Evolutionary conservation across 108 stramenopile genomes (phyloP), one percentile per base, ranked within the genome.

Genomic region (Seminavis robusta): DNA sequence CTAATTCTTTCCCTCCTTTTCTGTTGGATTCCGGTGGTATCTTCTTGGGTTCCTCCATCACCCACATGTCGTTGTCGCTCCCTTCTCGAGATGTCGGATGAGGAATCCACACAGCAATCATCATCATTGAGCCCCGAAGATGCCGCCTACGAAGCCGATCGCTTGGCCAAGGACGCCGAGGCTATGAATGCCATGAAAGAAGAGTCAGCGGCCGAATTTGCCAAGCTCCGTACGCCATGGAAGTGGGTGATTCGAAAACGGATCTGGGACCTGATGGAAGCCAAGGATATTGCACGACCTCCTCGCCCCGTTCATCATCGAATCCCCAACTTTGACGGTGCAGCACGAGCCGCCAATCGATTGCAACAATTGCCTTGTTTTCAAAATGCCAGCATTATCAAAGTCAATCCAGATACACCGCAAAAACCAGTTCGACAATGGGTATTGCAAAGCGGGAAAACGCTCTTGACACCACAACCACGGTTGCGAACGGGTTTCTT

Each of bases 261-360:
- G 0, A 73, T 85, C 8, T 85, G 84, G 84, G 84, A 85, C 53
- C 63, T 56, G 52, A 65, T 85, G 71, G 84, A 85, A 43, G 71
- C 56, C 0, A 65, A 77, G 7, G 63, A 85, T 38, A 63, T 81
- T 40, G 84, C 84, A 1, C 51, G 58, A 48, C 77, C 51, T 48
- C 84, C 84, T 23, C 63, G 83, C 20, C 83, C 83, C 13, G 84
- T 85, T 7, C 84, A 85, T 34, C 84, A 85, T 40, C 77, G 84
- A 25, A 85, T 85, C 30, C 84, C 84, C 19, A 81, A 81, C 56
- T 85, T 85, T 42, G 62, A 61, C 2, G 80, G 77, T 0, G 84
- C 84, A 4, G 80, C 81, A 13, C 9, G 32, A 20, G 84, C 84
- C 8, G 84, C 84, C 2, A 46, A 58, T 30, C 52, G 57, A 33